Evolutionary conservation across 2,329 filamentous ascomycete genomes (phyloP).

Genomic region (Nigrospora oryzae): DNA sequence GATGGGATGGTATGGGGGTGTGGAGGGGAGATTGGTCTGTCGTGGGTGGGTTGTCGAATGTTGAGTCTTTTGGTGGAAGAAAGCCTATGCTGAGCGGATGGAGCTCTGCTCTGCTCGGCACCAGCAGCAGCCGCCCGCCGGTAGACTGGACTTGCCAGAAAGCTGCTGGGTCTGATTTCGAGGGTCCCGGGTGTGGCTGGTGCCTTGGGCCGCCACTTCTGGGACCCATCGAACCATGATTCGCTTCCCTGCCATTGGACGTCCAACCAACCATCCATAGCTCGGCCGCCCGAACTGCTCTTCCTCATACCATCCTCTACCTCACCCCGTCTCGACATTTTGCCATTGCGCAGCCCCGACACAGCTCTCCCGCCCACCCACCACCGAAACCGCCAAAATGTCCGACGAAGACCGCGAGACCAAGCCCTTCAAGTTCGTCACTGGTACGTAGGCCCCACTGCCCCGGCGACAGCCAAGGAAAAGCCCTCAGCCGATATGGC

Average conservation of each 20-base stretch:
- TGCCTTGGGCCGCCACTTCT: too few relatives aligned
- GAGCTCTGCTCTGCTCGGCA: too few relatives aligned
- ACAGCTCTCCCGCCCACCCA: slow-evolving; percentile 16
- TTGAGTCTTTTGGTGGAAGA: slow-evolving; percentile 3
- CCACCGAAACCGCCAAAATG: slow-evolving; percentile 59
- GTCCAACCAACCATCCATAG: too few relatives aligned
- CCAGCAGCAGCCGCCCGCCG: too few relatives aligned
- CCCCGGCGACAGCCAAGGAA: slow-evolving; percentile 9
- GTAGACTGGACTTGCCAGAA: too few relatives aligned
- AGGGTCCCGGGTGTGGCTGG: too few relatives aligned
- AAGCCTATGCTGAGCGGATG: background rate
- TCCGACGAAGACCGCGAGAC: slow-evolving; percentile 81
- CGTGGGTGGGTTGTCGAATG: slow-evolving; percentile 5
- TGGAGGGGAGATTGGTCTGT: slow-evolving; percentile 19
- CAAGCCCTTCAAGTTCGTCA: slow-evolving; percentile 99
- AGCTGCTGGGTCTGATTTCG: too few relatives aligned
- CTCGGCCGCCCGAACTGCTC: too few relatives aligned
- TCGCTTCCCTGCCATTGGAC: too few relatives aligned
- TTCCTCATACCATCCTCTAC: too few relatives aligned
- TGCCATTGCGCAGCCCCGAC: slow-evolving; percentile 23
- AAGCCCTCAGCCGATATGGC: slow-evolving; percentile 27
- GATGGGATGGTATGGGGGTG: background rate
- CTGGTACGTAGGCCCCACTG: slow-evolving; percentile 57
- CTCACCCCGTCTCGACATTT: too few relatives aligned
- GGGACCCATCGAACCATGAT: too few relatives aligned